A percentile compares a stretch with the other conserved stretches of the same genome.
Evolutionary conservation across 352 stramenopile genomes (phyloP).

Genomic region (Poterioochromonas sp.): DNA sequence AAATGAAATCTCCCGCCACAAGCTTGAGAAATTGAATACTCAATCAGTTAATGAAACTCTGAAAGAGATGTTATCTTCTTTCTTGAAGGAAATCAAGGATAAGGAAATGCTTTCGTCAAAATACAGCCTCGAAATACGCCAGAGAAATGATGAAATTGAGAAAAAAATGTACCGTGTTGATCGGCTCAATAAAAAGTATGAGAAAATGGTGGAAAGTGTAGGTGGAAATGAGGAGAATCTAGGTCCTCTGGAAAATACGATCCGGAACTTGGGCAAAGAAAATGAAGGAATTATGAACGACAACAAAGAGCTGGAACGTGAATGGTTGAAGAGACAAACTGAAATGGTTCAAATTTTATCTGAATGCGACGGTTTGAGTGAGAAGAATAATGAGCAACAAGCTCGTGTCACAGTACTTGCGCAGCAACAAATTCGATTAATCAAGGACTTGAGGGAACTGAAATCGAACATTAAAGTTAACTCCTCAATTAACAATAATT

Average conservation of each 20-base stretch:
- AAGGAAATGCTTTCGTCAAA: slow-evolving; percentile 77
- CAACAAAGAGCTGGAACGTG: slow-evolving; percentile 66
- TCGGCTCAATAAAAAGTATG: slow-evolving; percentile 84
- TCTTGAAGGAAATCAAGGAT: slow-evolving; percentile 66
- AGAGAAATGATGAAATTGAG: slow-evolving; percentile 87
- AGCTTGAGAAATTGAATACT: slow-evolving; percentile 80
- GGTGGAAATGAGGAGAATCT: slow-evolving; percentile 58
- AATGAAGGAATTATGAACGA: slow-evolving; percentile 57
- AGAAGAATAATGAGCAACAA: slow-evolving; percentile 75
- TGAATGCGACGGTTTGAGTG: slow-evolving; percentile 70
- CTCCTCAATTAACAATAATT: slow-evolving; percentile 19
- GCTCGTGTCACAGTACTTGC: slow-evolving; percentile 73
- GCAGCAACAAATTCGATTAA: slow-evolving; percentile 69
- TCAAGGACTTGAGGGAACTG: neutral
- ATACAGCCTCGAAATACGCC: slow-evolving; percentile 80
- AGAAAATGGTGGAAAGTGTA: slow-evolving; percentile 61
- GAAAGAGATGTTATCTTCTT: slow-evolving; percentile 62
- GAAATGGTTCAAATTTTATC: slow-evolving; percentile 68
- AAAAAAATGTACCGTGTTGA: slow-evolving; percentile 84
- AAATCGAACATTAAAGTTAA: neutral
- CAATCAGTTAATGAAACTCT: slow-evolving; percentile 73
- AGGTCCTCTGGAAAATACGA: slow-evolving; percentile 80
- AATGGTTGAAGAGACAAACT: slow-evolving; percentile 79
- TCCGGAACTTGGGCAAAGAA: slow-evolving; percentile 80
- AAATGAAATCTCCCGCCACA: slow-evolving; percentile 81